These are phyloP conservation scores for Trichoderma sp. DNA, from an alignment of 2,329 filamentous ascomycete genomes.

Conservation along the genomic window DNA sequence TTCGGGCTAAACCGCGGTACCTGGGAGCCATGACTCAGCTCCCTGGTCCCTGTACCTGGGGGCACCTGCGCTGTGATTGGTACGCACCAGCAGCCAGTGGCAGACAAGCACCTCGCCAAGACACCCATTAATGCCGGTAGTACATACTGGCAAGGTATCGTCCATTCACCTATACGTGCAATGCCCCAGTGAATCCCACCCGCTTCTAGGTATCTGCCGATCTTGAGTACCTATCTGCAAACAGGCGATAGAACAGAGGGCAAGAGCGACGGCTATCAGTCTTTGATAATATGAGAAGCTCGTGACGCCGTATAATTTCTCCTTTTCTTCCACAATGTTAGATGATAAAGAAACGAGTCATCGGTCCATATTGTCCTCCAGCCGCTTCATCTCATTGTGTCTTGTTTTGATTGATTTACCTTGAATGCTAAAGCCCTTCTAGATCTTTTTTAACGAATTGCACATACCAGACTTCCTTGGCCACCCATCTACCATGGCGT, in stretches of 20 bases:
- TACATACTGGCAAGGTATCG: not conserved
- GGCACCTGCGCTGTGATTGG: slow-evolving; percentile 10
- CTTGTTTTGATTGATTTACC: not conserved
- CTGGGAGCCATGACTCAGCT: slow-evolving; percentile 18
- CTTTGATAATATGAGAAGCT: not conserved
- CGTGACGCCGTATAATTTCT: not conserved
- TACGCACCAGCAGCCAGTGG: slow-evolving; percentile 4
- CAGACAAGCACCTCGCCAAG: not conserved
- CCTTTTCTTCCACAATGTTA: not conserved
- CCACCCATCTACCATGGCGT: not conserved
- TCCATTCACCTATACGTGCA: not conserved
- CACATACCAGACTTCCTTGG: not conserved
- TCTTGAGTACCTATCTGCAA: not conserved
- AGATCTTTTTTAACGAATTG: not conserved
- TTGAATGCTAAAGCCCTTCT: not conserved
- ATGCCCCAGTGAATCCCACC: not conserved
- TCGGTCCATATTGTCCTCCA: not conserved
- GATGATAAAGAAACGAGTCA: not conserved
- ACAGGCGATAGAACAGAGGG: not conserved
- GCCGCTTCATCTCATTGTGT: not conserved
- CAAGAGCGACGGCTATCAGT: not conserved
- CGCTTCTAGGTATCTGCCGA: not conserved
- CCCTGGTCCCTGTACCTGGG: not conserved
- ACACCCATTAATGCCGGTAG: not conserved
- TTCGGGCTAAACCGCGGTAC: slow-evolving; percentile 30